Percentiles rank a stretch among this genome's conserved stretches.
These are phyloP conservation scores for Ogataea kodamae DNA, from an alignment of 805 yeast genomes.

Conservation along the genomic window DNA sequence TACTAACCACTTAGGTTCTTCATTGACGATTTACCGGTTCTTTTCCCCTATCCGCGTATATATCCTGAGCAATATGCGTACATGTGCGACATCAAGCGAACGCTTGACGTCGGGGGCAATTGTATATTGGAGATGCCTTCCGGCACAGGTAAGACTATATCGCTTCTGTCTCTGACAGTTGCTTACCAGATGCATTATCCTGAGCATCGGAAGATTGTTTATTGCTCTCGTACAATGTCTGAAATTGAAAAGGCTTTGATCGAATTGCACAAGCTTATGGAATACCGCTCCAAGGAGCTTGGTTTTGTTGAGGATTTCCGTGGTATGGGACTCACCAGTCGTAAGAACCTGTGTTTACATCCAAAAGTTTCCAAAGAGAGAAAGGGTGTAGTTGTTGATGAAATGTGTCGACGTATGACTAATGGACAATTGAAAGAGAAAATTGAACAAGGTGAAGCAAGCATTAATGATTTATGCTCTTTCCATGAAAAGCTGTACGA, in stretches of 20 bases:
- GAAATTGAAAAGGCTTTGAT: conserved; percentile 97
- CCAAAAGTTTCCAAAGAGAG: conserved; percentile 84
- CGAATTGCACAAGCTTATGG: conserved; percentile 86
- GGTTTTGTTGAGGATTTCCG: conserved; percentile 89
- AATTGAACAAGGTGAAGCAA: conserved; percentile 55
- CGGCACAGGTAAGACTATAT: conserved; percentile 97
- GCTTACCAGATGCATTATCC: conserved; percentile 94
- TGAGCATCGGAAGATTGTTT: conserved; percentile 88
- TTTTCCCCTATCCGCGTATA: conserved; percentile 93
- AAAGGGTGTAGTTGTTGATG: conserved; percentile 92
- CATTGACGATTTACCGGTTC: conserved; percentile 93
- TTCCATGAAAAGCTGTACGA: conserved; percentile 89
- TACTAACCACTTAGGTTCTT: conserved; percentile 53
- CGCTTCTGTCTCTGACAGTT: conserved; percentile 83
- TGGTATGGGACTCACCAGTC: conserved; percentile 89
- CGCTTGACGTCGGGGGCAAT: conserved; percentile 94
- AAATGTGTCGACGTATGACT: conserved; percentile 90
- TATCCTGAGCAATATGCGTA: conserved; percentile 98
- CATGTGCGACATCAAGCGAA: conserved; percentile 92
- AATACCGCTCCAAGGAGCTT: conserved; percentile 72
- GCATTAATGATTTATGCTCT: conserved; percentile 64
- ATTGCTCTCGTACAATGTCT: conserved; percentile 99
- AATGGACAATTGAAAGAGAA: conserved; percentile 79
- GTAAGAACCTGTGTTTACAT: conserved; percentile 91
- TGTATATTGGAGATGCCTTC: conserved; percentile 99